A percentile compares a stretch with the other conserved stretches of the same genome.
These are phyloP conservation scores for Starmera caribaea DNA, from an alignment of 805 yeast species.

Conservation along the genomic window DNA sequence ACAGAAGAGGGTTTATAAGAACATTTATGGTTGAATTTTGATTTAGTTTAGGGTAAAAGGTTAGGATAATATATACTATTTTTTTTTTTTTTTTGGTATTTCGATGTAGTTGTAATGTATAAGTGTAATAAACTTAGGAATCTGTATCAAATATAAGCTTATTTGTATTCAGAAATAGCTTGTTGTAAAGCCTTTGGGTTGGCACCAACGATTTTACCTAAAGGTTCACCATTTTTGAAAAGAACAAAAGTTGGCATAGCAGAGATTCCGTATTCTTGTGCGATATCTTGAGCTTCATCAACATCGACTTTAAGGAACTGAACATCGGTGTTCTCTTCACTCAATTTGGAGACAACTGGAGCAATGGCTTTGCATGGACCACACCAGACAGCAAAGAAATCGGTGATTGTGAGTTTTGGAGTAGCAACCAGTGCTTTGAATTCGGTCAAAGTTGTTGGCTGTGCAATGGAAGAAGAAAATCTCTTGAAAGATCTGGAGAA, in stretches of 20 bases:
- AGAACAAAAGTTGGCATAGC: constrained; percentile 74
- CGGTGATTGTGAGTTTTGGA: constrained; percentile 42
- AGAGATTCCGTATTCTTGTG: constrained; percentile 47
- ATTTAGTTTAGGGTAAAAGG: too few species aligned
- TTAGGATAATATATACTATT: too few species aligned
- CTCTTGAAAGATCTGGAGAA: too few species aligned
- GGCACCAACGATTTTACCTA: constrained; percentile 60
- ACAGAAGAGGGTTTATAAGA: too few species aligned
- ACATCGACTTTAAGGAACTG: constrained; percentile 65
- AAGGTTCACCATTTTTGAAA: constrained; percentile 48
- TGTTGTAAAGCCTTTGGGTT: constrained; percentile 24
- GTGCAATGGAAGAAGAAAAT: too few species aligned
- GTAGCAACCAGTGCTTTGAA: constrained; percentile 25
- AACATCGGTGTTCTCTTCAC: constrained; percentile 33
- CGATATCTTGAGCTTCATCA: constrained; percentile 50
- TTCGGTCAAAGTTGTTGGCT: constrained; percentile 15
- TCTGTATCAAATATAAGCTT: not conserved
- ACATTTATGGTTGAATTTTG: too few species aligned
- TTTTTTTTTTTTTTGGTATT: too few species aligned
- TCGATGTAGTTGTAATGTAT: too few species aligned
- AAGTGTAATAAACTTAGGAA: too few species aligned
- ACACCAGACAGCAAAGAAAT: constrained; percentile 69
- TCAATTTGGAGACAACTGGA: constrained; percentile 39
- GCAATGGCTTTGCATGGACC: constrained; percentile 72
- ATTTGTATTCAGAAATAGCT: constrained; percentile 21